Evolutionary conservation across 306 rosid genomes (phyloP).

Genomic region (Acacia melanoxylon): DNA sequence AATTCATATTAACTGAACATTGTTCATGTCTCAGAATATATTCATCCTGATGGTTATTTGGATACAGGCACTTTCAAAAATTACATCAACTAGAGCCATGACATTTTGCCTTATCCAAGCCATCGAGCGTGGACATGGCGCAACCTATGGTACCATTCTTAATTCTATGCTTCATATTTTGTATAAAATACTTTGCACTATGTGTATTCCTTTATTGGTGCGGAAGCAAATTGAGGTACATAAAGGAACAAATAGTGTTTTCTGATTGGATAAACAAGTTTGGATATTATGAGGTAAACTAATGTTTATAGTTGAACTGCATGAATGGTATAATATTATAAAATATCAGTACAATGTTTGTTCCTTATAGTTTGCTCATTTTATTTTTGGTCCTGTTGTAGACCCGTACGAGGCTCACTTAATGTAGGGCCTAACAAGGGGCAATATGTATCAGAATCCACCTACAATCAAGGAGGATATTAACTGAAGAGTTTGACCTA

Average conservation of each 20-base stretch:
- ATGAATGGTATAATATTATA: neutral
- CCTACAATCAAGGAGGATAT: too few species aligned
- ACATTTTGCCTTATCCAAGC: slow-evolving; percentile 97
- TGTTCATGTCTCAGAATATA: slow-evolving; percentile 10
- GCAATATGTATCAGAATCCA: too few species aligned
- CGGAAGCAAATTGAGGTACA: slow-evolving; percentile 15
- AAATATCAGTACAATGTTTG: too few species aligned
- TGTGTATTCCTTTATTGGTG: slow-evolving; percentile 28
- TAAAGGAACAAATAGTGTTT: slow-evolving; percentile 1
- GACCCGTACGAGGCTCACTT: too few species aligned
- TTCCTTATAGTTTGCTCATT: too few species aligned
- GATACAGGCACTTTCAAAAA: slow-evolving; percentile 86
- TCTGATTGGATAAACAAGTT: neutral
- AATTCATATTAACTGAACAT: neutral
- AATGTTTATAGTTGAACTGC: neutral
- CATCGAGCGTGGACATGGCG: slow-evolving; percentile 76
- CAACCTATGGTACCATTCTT: slow-evolving; percentile 85
- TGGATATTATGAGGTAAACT: neutral
- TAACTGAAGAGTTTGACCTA: too few species aligned
- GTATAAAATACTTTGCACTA: too few species aligned
- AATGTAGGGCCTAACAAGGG: too few species aligned
- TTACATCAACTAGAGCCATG: slow-evolving; percentile 98
- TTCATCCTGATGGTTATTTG: slow-evolving; percentile 2
- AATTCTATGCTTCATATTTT: slow-evolving; percentile 53
- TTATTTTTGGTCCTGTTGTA: too few species aligned